phyloP scores from a whole-genome alignment of 768 basidiomycete species.

The Podaxis sp. region DNA sequence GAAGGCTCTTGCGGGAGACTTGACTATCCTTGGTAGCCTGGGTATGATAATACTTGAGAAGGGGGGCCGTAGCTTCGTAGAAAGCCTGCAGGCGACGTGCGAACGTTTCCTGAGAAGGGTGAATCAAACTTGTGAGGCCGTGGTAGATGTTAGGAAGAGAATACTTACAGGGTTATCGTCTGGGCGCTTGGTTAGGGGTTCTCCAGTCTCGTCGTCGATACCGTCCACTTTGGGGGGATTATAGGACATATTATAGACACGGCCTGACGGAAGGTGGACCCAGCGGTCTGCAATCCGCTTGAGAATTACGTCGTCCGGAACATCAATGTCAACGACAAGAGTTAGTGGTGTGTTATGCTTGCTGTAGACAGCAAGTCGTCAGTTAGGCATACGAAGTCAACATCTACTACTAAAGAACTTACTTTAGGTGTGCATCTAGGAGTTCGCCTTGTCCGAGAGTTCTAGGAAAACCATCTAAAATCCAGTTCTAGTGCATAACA shows the following conservation, averaged over 20 bases:
- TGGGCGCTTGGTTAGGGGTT: slow-evolving; percentile 80
- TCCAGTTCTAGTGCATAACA: slow-evolving; percentile 64
- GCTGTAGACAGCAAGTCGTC: slow-evolving; percentile 30
- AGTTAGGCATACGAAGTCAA: neutral
- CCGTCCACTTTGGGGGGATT: slow-evolving; percentile 80
- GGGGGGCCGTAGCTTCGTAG: slow-evolving; percentile 74
- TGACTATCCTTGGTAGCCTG: slow-evolving; percentile 23
- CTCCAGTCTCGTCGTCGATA: slow-evolving; percentile 82
- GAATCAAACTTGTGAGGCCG: slow-evolving; percentile 9
- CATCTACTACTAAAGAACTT: slow-evolving; percentile 17
- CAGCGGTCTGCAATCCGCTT: slow-evolving; percentile 86
- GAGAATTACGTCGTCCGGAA: slow-evolving; percentile 84
- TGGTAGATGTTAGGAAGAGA: neutral
- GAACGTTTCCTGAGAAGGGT: slow-evolving; percentile 60
- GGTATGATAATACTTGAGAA: slow-evolving; percentile 66
- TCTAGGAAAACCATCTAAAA: slow-evolving; percentile 89
- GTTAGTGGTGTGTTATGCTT: slow-evolving; percentile 63
- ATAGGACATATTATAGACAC: slow-evolving; percentile 88
- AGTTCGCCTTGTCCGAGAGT: slow-evolving; percentile 81
- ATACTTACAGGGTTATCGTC: slow-evolving; percentile 82
- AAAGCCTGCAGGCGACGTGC: slow-evolving; percentile 71
- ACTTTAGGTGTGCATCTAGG: slow-evolving; percentile 74
- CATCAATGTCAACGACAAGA: slow-evolving; percentile 81
- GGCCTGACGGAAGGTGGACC: slow-evolving; percentile 83
- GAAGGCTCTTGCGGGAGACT: slow-evolving; percentile 26